Conservation (phyloP, 306 rosid genomes). For the Quercus robur region DNA sequence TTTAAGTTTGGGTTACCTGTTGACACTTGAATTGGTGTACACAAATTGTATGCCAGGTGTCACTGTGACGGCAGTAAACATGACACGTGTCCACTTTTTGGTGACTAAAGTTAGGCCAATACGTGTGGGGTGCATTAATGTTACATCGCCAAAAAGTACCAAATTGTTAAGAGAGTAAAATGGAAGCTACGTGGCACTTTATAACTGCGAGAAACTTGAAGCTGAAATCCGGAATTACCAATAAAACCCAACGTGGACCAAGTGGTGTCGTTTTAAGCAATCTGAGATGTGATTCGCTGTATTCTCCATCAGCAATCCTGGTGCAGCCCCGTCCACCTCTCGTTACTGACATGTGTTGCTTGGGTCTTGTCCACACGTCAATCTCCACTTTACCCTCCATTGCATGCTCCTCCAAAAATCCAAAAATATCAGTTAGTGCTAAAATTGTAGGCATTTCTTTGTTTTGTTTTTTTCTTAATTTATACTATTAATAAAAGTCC, state of each 20-base stretch:
- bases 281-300: slow-evolving; percentile 27
- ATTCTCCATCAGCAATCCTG: slow-evolving; percentile 22
- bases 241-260: too few species aligned
- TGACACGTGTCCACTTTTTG: slow-evolving; percentile 7
- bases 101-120: not conserved
- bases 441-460: too few species aligned
- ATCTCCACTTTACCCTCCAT: slow-evolving; percentile 1
- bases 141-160: not conserved
- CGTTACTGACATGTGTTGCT: slow-evolving; percentile 14
- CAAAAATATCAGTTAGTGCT: too few species aligned
- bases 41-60: slow-evolving; percentile 14
- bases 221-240: not conserved
- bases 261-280: not conserved
- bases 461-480: too few species aligned
- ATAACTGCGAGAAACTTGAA: not conserved
- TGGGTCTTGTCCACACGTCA: not conserved
- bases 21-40: not conserved
- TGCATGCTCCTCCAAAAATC: too few species aligned
- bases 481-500: too few species aligned
- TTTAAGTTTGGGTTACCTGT: not conserved
- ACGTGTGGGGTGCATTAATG: slow-evolving; percentile 13
- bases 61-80: not conserved
- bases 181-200: slow-evolving; percentile 28
- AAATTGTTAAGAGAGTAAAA: not conserved
- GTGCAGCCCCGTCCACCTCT: slow-evolving; percentile 21